phyloP scores from a whole-genome alignment of 2,329 filamentous ascomycete species.

The Berkeleyomyces rouxiae region DNA sequence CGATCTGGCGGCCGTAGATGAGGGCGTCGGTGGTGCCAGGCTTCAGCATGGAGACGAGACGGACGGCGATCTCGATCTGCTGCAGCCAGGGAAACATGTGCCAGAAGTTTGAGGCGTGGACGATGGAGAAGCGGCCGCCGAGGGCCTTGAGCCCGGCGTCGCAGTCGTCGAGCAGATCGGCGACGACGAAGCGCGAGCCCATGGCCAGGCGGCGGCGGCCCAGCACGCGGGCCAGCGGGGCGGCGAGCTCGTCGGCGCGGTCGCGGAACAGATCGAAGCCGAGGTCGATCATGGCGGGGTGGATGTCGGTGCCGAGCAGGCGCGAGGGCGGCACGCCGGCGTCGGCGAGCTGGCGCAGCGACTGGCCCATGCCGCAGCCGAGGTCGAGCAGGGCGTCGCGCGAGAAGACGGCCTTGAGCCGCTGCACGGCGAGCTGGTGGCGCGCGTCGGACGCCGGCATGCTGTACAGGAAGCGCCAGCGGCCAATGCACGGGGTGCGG shows the following conservation, averaged over 20 bases:
- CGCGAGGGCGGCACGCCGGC: constrained; percentile 32
- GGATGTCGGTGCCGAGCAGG: constrained; percentile 34
- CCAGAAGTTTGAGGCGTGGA: constrained; percentile 34
- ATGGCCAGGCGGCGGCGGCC: constrained; percentile 20
- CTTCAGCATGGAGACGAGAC: constrained; percentile 30
- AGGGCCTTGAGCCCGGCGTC: constrained; percentile 23
- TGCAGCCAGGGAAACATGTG: constrained; percentile 33
- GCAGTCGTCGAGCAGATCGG: constrained; percentile 30
- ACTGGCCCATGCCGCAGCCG: constrained; percentile 34
- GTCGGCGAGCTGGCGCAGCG: constrained; percentile 31
- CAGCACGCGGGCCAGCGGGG: background rate
- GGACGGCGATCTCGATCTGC: constrained; percentile 29
- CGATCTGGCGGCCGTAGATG: constrained; percentile 36
- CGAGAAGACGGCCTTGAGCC: constrained; percentile 25
- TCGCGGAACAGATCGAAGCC: constrained; percentile 51
- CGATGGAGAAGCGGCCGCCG: constrained; percentile 27
- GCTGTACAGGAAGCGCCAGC: constrained; percentile 33
- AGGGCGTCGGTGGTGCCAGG: constrained; percentile 27
- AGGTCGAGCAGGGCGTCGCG: constrained; percentile 30
- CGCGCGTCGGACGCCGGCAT: constrained; percentile 25
- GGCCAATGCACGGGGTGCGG: constrained; percentile 30
- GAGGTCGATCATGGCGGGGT: constrained; percentile 34
- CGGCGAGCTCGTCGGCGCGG: constrained; percentile 14
- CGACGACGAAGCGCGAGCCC: constrained; percentile 31
- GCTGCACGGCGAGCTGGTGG: constrained; percentile 27